phyloP scores from a whole-genome alignment of 2,329 filamentous ascomycete genomes.

The Alternaria gaisen region DNA sequence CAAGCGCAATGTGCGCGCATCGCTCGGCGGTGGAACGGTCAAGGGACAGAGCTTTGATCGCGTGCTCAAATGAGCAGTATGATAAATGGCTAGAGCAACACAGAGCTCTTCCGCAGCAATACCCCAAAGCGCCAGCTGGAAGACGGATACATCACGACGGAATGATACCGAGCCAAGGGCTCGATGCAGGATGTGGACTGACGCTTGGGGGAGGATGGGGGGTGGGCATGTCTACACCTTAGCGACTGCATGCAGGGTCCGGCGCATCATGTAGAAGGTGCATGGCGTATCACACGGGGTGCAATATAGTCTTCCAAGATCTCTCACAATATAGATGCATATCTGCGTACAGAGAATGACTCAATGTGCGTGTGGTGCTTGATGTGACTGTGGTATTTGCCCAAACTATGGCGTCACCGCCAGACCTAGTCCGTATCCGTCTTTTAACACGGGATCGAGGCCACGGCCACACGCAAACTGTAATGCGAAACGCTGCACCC shows the following conservation, averaged over 20 bases:
- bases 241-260: constrained; percentile 36
- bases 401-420: constrained; percentile 5
- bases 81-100: not conserved
- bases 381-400: not conserved
- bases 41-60: constrained; percentile 78
- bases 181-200: not conserved
- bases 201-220: not conserved
- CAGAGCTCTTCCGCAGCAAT: not conserved
- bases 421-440: not conserved
- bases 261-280: constrained; percentile 35
- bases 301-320: constrained; percentile 12
- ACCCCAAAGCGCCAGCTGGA: not conserved
- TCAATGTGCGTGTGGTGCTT: not conserved
- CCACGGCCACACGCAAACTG: not conserved
- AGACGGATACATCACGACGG: not conserved
- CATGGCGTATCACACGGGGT: constrained; percentile 40
- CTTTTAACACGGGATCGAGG: not conserved
- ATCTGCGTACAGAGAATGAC: not conserved
- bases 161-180: not conserved
- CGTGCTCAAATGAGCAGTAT: constrained; percentile 69
- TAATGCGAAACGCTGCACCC: not conserved
- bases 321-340: constrained; percentile 11
- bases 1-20: constrained; percentile 84
- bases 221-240: constrained; percentile 10
- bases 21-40: constrained; percentile 83